Base-by-base conservation (phyloP, 257 asterid species). In the Pogostemon cablin region DNA sequence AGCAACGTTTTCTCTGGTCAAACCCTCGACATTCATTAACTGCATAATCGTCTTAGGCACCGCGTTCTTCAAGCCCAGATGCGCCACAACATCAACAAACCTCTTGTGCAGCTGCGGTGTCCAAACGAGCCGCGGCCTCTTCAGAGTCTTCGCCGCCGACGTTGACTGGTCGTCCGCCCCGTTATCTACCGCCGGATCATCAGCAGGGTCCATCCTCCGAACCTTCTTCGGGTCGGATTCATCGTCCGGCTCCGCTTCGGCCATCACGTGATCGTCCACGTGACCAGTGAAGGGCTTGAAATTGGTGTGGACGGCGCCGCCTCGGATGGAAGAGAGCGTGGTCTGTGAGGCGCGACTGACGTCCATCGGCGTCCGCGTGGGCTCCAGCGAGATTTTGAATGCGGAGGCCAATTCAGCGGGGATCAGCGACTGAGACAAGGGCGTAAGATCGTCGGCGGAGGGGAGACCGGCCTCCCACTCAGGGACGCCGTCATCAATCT, bases 1-100 rank as follows among this genome's bases (percentile, higher is more conserved):
- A 0, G 98, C 98, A 7, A 92, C 98, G 56, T 90, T 92, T 64
- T 92, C 98, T 46, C 97, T 74, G 0, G 97, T 92, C 84, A 92
- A 81, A 37, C 98, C 98, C 79, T 86, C 98, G 15, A 92, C 97
- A 40, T 92, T 92, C 98, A 90, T 92, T 78, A 92, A 50, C 86
- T 88, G 96, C 97, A 92, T 92, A 82, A 92, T 90, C 62, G 96
- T 86, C 82, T 88, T 92, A 0, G 96, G 96, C 35, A 92, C 98
- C 0, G 97, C 98, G 79, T 78, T 84, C 78, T 86, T 88, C 37
- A 90, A 81, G 73, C 97, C 98, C 38, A 90, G 71, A 49, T 90
- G 96, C 39, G 81, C 91, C 80, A 92, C 98, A 74, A 90, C 97
- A 32, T 92, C 98, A 60, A 92, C 90, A 50, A 92, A 92, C 2